Conservation (phyloP, 345 rosid species). For the Linum usitatissimum region DNA sequence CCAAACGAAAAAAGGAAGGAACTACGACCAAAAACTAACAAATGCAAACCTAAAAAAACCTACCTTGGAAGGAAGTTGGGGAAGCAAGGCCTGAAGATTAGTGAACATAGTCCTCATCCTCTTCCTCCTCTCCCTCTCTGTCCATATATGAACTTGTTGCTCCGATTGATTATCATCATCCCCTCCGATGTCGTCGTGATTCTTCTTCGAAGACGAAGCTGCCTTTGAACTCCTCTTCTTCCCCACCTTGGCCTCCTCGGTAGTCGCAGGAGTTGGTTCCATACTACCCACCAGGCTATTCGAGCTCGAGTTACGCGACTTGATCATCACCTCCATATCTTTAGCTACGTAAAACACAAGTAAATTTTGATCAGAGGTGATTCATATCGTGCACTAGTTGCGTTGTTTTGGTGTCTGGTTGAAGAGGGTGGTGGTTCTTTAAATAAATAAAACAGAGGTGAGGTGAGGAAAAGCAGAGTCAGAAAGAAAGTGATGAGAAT, state of each 20-base stretch:
- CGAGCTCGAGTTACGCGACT: conserved; percentile 11
- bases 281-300: neutral
- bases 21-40: too few relatives aligned
- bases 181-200: conserved; percentile 4
- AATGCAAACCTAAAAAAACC: too few relatives aligned
- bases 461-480: neutral
- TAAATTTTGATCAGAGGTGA: neutral
- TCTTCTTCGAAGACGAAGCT: neutral
- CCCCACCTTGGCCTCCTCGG: neutral
- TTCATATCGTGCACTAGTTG: neutral
- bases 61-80: conserved; percentile 42
- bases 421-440: too few relatives aligned
- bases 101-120: conserved; percentile 54
- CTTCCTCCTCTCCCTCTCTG: conserved; percentile 55
- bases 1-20: too few relatives aligned
- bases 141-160: conserved; percentile 37
- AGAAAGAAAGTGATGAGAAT: neutral
- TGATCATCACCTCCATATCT: conserved; percentile 8
- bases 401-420: too few relatives aligned
- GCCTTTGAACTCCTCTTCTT: conserved; percentile 24
- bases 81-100: conserved; percentile 43
- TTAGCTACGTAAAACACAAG: neutral
- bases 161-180: conserved; percentile 25
- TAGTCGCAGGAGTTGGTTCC: conserved; percentile 6
- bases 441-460: neutral